These are phyloP conservation scores for Coleophoma eucalyptorum DNA, from an alignment of 2,329 filamentous ascomycete species.

Conservation along the genomic window DNA sequence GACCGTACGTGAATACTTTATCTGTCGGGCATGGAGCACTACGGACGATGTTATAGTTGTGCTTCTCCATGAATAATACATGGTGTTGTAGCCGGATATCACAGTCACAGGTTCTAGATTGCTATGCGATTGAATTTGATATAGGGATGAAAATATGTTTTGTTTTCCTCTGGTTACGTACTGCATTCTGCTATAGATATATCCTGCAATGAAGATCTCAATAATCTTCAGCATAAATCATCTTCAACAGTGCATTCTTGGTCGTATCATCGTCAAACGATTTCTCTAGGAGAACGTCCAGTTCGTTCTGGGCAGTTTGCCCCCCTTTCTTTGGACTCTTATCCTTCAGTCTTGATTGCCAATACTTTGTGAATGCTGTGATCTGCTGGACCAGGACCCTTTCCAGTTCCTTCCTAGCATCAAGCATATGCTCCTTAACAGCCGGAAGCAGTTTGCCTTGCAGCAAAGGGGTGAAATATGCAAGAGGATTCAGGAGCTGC, in stretches of 20 bases:
- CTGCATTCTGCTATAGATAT: too few species aligned
- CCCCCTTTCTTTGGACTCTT: constrained; percentile 36
- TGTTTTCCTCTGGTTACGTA: too few species aligned
- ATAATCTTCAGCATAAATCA: constrained; percentile 22
- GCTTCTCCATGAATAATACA: too few species aligned
- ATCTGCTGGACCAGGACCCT: constrained; percentile 60
- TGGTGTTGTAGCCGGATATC: too few species aligned
- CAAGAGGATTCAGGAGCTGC: constrained; percentile 52
- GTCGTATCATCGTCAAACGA: constrained; percentile 42
- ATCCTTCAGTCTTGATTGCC: constrained; percentile 45
- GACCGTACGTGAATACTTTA: too few species aligned
- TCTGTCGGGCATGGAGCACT: too few species aligned
- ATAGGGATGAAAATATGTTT: too few species aligned
- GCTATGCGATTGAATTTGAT: too few species aligned
- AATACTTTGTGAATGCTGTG: constrained; percentile 58
- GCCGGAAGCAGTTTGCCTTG: constrained; percentile 28
- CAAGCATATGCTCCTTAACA: constrained; percentile 39
- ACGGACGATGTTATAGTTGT: too few species aligned
- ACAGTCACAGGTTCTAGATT: too few species aligned
- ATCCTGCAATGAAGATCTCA: neutral
- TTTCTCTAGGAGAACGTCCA: constrained; percentile 51
- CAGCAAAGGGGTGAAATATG: constrained; percentile 37
- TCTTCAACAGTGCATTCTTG: constrained; percentile 25
- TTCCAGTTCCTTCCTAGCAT: constrained; percentile 62
- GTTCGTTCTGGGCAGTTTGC: constrained; percentile 48